Percentiles rank a stretch among this genome's conserved stretches.
Evolutionary conservation across 2,329 filamentous ascomycete species (phyloP).

Genomic region (Calonectria multiphialidica): DNA sequence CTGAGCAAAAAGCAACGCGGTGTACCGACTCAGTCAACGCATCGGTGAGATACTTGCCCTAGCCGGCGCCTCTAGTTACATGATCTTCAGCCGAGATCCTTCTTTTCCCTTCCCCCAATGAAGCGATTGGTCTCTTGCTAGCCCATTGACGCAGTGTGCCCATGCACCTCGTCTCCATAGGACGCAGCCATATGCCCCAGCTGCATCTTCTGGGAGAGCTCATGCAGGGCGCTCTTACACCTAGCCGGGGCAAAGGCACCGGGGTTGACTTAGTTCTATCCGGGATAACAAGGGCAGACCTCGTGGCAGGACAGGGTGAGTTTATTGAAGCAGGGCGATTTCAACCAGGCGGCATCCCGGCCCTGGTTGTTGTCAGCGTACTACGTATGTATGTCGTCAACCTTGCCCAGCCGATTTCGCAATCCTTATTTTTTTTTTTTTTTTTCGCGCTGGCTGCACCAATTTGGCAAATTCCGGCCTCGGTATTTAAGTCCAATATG

Average conservation of each 20-base stretch:
- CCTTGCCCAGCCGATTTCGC: slow-evolving; percentile 12
- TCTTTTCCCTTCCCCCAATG: slow-evolving; percentile 31
- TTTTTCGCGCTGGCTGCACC: neutral
- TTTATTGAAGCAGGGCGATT: neutral
- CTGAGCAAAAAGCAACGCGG: slow-evolving; percentile 33
- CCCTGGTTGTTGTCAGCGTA: slow-evolving; percentile 13
- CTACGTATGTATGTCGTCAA: slow-evolving; percentile 15
- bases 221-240: slow-evolving; percentile 32
- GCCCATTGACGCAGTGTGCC: slow-evolving; percentile 23
- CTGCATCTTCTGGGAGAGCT: slow-evolving; percentile 19
- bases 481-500: neutral
- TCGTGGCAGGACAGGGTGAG: slow-evolving; percentile 18
- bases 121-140: slow-evolving; percentile 18
- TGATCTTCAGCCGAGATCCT: slow-evolving; percentile 21
- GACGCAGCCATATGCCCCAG: slow-evolving; percentile 18
- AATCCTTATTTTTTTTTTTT: neutral
- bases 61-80: slow-evolving; percentile 17
- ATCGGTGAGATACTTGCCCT: slow-evolving; percentile 19
- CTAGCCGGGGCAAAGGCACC: slow-evolving; percentile 24
- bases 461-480: neutral
- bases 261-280: slow-evolving; percentile 21
- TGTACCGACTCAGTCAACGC: slow-evolving; percentile 14
- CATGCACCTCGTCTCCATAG: slow-evolving; percentile 21
- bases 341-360: slow-evolving; percentile 11
- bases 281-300: slow-evolving; percentile 15